Percentiles rank a stretch among this genome's conserved stretches.
These are phyloP conservation scores for Pseudogymnoascus verrucosus DNA, from an alignment of 2,329 filamentous ascomycete genomes.

Conservation along the genomic window DNA sequence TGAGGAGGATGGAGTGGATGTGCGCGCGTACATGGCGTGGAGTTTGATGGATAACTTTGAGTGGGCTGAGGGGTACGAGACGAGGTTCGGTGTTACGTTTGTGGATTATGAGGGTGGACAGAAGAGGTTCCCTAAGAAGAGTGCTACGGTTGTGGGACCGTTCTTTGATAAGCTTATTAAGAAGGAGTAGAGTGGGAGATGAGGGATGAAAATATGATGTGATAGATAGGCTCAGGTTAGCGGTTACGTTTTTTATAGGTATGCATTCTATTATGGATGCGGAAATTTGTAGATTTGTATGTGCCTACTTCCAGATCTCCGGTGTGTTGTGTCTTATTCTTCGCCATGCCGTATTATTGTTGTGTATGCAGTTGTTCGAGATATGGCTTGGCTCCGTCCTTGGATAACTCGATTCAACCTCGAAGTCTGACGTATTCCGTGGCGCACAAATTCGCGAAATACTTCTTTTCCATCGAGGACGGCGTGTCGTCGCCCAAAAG, in stretches of 20 bases:
- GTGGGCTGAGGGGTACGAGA: constrained; percentile 76
- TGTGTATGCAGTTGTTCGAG: background rate
- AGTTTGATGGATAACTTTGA: constrained; percentile 62
- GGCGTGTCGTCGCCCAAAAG: background rate
- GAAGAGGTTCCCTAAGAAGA: constrained; percentile 77
- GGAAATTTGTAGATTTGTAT: background rate
- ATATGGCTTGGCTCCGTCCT: background rate
- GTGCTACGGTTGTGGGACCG: constrained; percentile 60
- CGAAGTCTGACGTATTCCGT: background rate
- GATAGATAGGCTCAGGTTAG: background rate
- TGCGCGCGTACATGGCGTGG: constrained; percentile 78
- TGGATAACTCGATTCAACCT: background rate
- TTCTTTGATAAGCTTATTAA: constrained; percentile 65
- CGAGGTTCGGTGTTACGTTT: constrained; percentile 74
- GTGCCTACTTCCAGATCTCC: background rate
- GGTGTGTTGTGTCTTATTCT: background rate
- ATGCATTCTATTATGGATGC: background rate
- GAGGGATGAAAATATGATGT: background rate
- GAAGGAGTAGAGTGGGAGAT: constrained; percentile 38
- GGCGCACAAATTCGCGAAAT: background rate
- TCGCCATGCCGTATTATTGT: background rate
- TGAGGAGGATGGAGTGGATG: constrained; percentile 65
- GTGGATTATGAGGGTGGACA: constrained; percentile 77
- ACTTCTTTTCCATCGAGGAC: background rate
- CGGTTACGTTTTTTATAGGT: background rate